Evolutionary conservation across 345 rosid species (phyloP), one percentile per base, ranked within the genome.

Genomic region (Litchi chinensis): DNA sequence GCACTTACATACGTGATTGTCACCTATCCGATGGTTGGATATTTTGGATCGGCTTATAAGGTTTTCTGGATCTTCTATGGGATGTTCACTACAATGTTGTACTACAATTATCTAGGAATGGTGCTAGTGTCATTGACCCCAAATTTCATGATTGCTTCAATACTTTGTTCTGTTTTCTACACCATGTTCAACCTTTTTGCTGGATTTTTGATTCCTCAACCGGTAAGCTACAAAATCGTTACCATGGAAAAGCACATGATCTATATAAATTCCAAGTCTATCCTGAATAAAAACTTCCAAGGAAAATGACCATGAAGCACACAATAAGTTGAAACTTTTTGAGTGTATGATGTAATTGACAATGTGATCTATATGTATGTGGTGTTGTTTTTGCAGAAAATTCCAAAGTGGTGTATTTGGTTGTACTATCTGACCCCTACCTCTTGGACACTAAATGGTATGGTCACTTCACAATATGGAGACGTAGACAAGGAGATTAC

Each of bases 381-480:
- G 74, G 46, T 10, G 56, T 78, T 76, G 26, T 57, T 3, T 77
- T 26, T 82, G 86, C 92, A 93, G 98, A 82, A 84, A 68, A 87
- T 95, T n/a, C 97, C 98, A 6, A 85, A 82, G 43, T 93, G 95
- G 94, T 93, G 98, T 98, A 76, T 90, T 7, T 95, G 97, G 97
- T 32, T 88, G 56, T 93, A 88, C 76, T 92, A 90, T 73, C 4
- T 87, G 26, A 70, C 80, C 32, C 98, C 98, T 0, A 89, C 95
- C 5, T 90, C 97, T 8, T 95, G 98, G 98, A 78, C 85, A 0
- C 74, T 95, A 65, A 91, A 91, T 26, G 79, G 84, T 22, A 65
- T 90, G 83, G 78, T 95, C 22, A 83, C 88, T 65, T 90, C 98
- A 43, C 98, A 95, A 22, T 95, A 87, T 64, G 98, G 98, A 7